Base-by-base conservation (phyloP, 2,329 filamentous ascomycete species). In the Pseudogymnoascus sp. region DNA sequence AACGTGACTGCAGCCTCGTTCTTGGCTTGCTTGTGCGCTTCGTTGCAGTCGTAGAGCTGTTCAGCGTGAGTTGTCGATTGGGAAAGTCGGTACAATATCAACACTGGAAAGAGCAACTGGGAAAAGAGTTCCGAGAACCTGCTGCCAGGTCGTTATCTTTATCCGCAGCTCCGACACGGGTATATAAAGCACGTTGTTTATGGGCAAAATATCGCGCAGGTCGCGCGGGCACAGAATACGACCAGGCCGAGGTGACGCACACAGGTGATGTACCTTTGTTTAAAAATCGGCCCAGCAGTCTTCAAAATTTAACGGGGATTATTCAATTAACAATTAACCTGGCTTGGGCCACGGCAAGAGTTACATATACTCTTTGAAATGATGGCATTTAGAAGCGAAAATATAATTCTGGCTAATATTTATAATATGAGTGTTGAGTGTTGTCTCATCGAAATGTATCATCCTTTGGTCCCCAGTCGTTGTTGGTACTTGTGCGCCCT, bases 351-450 rank as follows among this genome's bases (percentile, higher is more conserved):
- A 56, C 35, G 50, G 29, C 50, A 56, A 56, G 50, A 56, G 50
- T 33, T 3, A 33, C 29, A 56, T 7, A 15, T 33, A 4, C 50
- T 56, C 50, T 33, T 6, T 35, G 10, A 26, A 35, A 21, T 21
- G 11, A 35, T 56, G 10, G 17, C 17, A 56, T 56, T 33, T 19
- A 11, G 7, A 53, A 53, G 42, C 4, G 19, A 46, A 46, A 46
- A 23, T 13, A 26, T 56, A 56, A 56, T 33, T 56, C 46, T 56
- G 46, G n/a, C 26, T 56, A 56, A 53, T 56, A 56, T 56, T 56
- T 56, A 56, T 56, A 56, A 56, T 56, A 33, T 56, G 50, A 56
- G 50, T 56, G 50, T 35, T 56, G 50, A 33, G 29, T 33, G 50
- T 33, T 56, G 50, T 56, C 50, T 56, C 35, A 56, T 33, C n/a